Evolutionary conservation across 2,329 filamentous ascomycete genomes (phyloP).

Genomic region (Arthroderma sp.): DNA sequence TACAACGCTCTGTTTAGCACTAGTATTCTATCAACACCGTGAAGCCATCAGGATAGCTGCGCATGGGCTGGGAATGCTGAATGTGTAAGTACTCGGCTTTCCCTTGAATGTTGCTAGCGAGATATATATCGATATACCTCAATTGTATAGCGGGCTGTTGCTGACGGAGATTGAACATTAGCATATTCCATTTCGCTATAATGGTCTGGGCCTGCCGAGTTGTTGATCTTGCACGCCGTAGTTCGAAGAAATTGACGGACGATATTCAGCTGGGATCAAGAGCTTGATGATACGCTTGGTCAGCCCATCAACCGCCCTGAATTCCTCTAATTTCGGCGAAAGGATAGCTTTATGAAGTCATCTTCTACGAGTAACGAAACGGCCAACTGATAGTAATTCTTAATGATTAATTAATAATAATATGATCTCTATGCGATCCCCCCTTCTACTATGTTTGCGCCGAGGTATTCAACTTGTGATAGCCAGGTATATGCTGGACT

Average conservation of each 20-base stretch:
- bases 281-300: conserved; percentile 1
- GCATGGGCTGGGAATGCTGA: neutral
- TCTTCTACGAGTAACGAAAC: neutral
- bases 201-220: conserved; percentile 6
- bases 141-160: no score
- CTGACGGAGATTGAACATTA: neutral
- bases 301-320: conserved; percentile 1
- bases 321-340: neutral
- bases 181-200: conserved; percentile 4
- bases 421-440: no score
- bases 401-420: neutral
- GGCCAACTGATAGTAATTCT: neutral
- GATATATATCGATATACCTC: neutral
- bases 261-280: neutral
- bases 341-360: neutral
- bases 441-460: no score
- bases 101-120: neutral
- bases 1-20: neutral
- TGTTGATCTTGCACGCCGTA: neutral
- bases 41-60: neutral
- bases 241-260: no score
- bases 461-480: no score
- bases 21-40: neutral
- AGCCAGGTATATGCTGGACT: no score
- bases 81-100: conserved; percentile 2